Evolutionary conservation across 2,329 filamentous ascomycete genomes (phyloP), one percentile per base, ranked within the genome.

Genomic region (Fusarium oligoseptatum): DNA sequence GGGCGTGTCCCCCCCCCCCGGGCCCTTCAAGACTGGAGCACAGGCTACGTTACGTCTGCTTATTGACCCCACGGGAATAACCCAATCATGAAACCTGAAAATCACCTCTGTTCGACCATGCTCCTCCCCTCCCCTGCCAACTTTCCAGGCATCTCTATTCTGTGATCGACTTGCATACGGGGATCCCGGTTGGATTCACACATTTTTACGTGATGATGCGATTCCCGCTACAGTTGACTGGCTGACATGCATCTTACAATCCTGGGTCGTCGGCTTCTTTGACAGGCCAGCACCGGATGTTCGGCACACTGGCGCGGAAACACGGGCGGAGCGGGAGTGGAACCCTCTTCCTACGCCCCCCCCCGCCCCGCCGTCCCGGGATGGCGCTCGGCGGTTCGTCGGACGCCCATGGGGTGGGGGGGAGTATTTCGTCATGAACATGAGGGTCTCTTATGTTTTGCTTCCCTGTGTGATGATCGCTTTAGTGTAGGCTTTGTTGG

Each of bases 241-340:
- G 68, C 64, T 68, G 62, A 72, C 60, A 50, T 67, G 66, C 72
- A 74, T 57, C 39, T 64, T 50, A 29, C 29, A 43, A 66, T 55
- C 20, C 66, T 77, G 74, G 64, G 74, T 67, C 64, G 72, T 75
- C 76, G 72, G 72, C 57, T 67, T 66, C 67, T 58, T 76, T 76
- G 60, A 73, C 57, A 68, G 69, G 71, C 56, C 56, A 69, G 56
- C 34, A 60, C 66, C 77, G 77, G 76, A 75, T 70, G 67, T 78
- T 71, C 77, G 77, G 77, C 77, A 78, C 76, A 71, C 67, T 77
- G 75, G 76, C 72, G 76, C 75, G 65, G 70, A 70, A 64, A 68
- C 17, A 20, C 60, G 52, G 67, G 66, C 67, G 72, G 60, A 63
- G 66, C 48, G 48, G 27, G 76, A 63, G 75, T 74, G 68, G 67